Evolutionary conservation across 1,284 basidiomycete genomes (phyloP).

Genomic region (Cryptococcus sp.): DNA sequence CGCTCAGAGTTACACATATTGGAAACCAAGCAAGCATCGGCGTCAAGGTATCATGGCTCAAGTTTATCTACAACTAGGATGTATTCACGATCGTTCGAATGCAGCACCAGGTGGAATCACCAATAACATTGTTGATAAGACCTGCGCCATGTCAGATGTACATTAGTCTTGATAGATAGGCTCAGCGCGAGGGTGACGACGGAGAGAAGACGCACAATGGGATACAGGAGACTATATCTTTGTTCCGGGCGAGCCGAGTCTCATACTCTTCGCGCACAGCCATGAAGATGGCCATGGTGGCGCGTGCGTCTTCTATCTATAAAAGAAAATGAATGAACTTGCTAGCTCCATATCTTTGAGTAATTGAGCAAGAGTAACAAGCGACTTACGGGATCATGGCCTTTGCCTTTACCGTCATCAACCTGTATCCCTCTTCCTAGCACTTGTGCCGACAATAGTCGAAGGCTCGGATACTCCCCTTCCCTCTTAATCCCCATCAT

Average conservation of each 20-base stretch:
- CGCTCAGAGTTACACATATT: no score
- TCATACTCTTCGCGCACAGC: slow-evolving; percentile 42
- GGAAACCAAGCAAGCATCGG: no score
- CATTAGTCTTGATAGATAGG: no score
- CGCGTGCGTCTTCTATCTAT: slow-evolving; percentile 46
- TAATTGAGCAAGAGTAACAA: not conserved
- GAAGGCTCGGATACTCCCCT: slow-evolving; percentile 53
- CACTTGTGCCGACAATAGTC: slow-evolving; percentile 53
- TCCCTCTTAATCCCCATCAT: slow-evolving; percentile 31
- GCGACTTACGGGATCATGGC: slow-evolving; percentile 50
- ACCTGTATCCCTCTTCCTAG: slow-evolving; percentile 56
- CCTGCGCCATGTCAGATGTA: no score
- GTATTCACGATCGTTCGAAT: no score
- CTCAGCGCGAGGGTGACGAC: not conserved
- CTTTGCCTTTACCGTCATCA: slow-evolving; percentile 21
- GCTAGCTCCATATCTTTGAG: not conserved
- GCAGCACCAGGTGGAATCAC: no score
- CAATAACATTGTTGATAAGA: no score
- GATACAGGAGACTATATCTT: slow-evolving; percentile 38
- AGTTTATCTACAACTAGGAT: no score
- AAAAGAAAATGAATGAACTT: not conserved
- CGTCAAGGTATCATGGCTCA: no score
- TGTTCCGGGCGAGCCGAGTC: slow-evolving; percentile 20
- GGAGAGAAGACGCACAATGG: slow-evolving; percentile 22
- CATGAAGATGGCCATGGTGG: slow-evolving; percentile 44